Evolutionary conservation across 2,329 filamentous ascomycete species (phyloP).

Genomic region (Colletotrichum theobromicola): DNA sequence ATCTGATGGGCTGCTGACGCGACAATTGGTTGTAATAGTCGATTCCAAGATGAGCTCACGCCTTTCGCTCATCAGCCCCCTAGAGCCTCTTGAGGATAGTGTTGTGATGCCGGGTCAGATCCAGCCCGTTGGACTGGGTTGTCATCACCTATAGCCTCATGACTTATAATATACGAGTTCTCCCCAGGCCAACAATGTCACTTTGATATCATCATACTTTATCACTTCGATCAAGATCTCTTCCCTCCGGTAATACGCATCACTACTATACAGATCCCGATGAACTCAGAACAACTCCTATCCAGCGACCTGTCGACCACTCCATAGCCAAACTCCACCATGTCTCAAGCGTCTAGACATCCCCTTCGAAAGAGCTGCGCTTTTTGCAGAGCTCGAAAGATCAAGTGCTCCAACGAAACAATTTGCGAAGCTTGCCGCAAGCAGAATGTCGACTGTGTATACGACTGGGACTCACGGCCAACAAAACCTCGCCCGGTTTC

Average conservation of each 20-base stretch:
- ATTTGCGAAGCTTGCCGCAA: conserved; percentile 41
- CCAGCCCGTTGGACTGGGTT: not conserved
- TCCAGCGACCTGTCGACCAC: accelerated
- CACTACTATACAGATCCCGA: not conserved
- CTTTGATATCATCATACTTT: not conserved
- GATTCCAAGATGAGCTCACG: not conserved
- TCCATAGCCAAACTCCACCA: not conserved
- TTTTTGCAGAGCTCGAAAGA: conserved; percentile 42
- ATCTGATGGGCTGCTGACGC: not conserved
- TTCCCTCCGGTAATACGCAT: not conserved
- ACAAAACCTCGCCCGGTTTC: conserved; percentile 32
- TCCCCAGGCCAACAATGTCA: not conserved
- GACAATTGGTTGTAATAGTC: not conserved
- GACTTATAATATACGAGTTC: not conserved
- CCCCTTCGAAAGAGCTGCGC: conserved; percentile 38
- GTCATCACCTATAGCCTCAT: not conserved
- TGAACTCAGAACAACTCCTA: not conserved
- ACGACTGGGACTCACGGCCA: conserved; percentile 39
- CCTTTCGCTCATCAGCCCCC: not conserved
- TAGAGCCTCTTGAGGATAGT: not conserved
- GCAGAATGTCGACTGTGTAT: conserved; percentile 41
- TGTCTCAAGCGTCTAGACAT: conserved; percentile 27
- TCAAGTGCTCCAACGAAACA: conserved; percentile 42
- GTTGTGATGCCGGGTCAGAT: not conserved
- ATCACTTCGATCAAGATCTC: not conserved